A percentile compares a stretch with the other conserved stretches of the same genome.
These are phyloP conservation scores for Scleromitrula shiraiana DNA, from an alignment of 2,329 filamentous ascomycete species.

Conservation along the genomic window DNA sequence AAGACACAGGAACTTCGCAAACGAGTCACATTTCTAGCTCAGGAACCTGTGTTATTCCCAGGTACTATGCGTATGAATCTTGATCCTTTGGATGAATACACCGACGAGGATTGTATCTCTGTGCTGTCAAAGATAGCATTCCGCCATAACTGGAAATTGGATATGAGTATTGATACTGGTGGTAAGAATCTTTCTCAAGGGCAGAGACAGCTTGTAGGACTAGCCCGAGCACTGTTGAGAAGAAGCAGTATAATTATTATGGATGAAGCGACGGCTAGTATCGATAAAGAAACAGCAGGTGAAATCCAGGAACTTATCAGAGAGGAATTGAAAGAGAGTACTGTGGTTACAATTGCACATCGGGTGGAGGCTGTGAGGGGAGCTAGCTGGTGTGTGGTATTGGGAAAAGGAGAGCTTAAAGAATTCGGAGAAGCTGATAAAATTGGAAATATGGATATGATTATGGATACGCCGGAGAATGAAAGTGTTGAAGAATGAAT, in stretches of 20 bases:
- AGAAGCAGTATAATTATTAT: conserved; percentile 55
- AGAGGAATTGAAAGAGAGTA: conserved; percentile 48
- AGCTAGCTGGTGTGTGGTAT: conserved; percentile 38
- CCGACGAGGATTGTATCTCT: conserved; percentile 43
- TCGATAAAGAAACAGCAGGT: conserved; percentile 52
- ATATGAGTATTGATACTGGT: conserved; percentile 49
- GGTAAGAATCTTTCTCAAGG: conserved; percentile 57
- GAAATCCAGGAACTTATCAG: conserved; percentile 46
- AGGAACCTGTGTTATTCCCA: conserved; percentile 59
- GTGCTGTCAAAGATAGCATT: conserved; percentile 47
- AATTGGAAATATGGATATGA: background rate
- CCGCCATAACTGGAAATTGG: conserved; percentile 47
- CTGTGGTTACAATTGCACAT: conserved; percentile 59
- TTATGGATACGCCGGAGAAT: background rate
- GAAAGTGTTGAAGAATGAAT: background rate
- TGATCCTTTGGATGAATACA: conserved; percentile 50
- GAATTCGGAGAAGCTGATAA: conserved; percentile 15
- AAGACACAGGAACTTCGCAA: conserved; percentile 51
- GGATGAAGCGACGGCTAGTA: conserved; percentile 59
- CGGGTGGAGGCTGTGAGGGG: conserved; percentile 52
- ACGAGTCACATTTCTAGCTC: conserved; percentile 58
- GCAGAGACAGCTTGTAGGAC: conserved; percentile 55
- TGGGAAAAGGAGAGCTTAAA: conserved; percentile 24
- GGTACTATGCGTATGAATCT: conserved; percentile 55
- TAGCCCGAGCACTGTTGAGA: conserved; percentile 54